Evolutionary conservation across 257 asterid species (phyloP).

Genomic region (Solanum pennellii): DNA sequence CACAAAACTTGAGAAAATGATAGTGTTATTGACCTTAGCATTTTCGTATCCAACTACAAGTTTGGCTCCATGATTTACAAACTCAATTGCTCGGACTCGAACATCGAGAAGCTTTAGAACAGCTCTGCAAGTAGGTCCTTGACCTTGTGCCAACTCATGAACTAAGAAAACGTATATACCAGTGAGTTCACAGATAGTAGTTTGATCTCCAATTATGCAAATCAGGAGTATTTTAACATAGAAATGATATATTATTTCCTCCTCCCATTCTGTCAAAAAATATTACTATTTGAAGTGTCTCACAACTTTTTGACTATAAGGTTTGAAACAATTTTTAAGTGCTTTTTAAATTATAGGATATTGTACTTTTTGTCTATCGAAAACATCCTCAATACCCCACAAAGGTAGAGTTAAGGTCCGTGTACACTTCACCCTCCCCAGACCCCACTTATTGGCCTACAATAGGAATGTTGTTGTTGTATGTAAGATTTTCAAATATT

Average conservation of each 20-base stretch:
- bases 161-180: conserved; percentile 34
- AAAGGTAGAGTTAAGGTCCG: not conserved
- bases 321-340: not conserved
- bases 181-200: not conserved
- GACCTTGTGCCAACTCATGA: conserved; percentile 36
- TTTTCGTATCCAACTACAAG: conserved; percentile 65
- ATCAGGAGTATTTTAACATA: not conserved
- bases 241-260: not conserved
- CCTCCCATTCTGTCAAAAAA: not conserved
- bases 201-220: not conserved
- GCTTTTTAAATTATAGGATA: not conserved
- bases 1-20: not conserved
- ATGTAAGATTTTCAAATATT: not conserved
- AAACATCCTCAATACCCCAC: not conserved
- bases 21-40: conserved; percentile 41
- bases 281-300: not conserved
- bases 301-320: not conserved
- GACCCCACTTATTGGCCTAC: not conserved
- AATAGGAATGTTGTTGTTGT: not conserved
- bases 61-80: conserved; percentile 44
- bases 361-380: not conserved
- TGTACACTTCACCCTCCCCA: not conserved
- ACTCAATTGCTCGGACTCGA: conserved; percentile 48
- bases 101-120: conserved; percentile 53
- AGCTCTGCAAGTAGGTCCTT: conserved; percentile 58